Base-by-base conservation (phyloP, 1,284 basidiomycete species). In the Fomes fomentarius region DNA sequence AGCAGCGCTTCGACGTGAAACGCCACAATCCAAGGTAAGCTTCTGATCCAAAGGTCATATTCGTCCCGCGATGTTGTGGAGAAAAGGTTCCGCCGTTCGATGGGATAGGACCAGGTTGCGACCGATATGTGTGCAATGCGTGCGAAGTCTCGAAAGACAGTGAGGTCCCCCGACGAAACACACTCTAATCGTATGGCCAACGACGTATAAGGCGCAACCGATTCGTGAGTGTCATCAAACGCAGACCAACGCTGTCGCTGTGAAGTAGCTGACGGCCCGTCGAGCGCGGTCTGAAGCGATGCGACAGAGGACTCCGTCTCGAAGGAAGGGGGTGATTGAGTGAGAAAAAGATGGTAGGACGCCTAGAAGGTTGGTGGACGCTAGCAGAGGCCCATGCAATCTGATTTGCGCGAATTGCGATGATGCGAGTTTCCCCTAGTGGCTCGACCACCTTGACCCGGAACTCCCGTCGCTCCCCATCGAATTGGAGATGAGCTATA, bases 1-100 rank as follows among this genome's bases (percentile, higher is more conserved):
- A 81, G 56, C 3, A 86, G 63, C 0, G 76, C 73, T 58, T 82
- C 78, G 19, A 85, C 66, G 62, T 87, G 84, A 61, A 84, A 85
- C 3, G 81, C 76, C 14, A 85, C 73, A 37, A 56, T 65, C 78
- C 80, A 84, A 15, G 74, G 66, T 8, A 83, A 63, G n/a, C 49
- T 48, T n/a, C 58, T 56, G 25, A 82, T 62, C 71, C 76, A 77
- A 0, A 19, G 15, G 2, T 70, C 48, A 34, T 83, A 71, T 22
- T 66, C 47, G 1, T 64, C 47, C 26, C 81, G 62, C 8, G 69
- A 66, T 2, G 43, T 22, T 2, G 54, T 17, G 2, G 80, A 77
- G 60, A 84, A 85, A 8, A 84, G 68, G 0, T 61, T 61, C 22
- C 79, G 70, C 22, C 62, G 64, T 26, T 74, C 77, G 10, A 75